Conservation (phyloP, 352 stramenopile genomes). For the Peronospora destructor region DNA sequence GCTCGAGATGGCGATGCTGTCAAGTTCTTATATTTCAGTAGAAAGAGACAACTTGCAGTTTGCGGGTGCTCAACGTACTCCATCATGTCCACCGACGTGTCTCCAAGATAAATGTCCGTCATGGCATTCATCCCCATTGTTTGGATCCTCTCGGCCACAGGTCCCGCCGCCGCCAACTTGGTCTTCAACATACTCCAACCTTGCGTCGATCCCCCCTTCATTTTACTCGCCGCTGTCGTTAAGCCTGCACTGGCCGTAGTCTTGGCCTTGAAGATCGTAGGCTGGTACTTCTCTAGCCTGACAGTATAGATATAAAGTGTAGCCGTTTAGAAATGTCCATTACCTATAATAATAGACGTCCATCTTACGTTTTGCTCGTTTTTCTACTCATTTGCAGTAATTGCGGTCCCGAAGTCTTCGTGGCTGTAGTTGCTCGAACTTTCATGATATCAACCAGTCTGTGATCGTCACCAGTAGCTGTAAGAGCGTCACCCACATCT, state of each 20-base stretch:
- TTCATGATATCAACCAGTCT: slow-evolving; percentile 42
- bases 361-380: slow-evolving; percentile 39
- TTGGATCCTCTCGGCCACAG: slow-evolving; percentile 69
- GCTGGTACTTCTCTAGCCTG: slow-evolving; percentile 68
- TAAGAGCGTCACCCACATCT: not conserved
- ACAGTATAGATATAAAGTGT: slow-evolving; percentile 4
- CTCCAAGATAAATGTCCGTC: slow-evolving; percentile 60
- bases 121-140: slow-evolving; percentile 66
- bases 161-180: slow-evolving; percentile 57
- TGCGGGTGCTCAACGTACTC: slow-evolving; percentile 41
- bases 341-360: not conserved
- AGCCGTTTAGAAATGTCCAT: slow-evolving; percentile 13
- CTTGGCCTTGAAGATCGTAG: slow-evolving; percentile 64
- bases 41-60: slow-evolving; percentile 40
- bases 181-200: slow-evolving; percentile 78
- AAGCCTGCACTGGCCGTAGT: slow-evolving; percentile 51
- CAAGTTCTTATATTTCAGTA: slow-evolving; percentile 49
- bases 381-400: slow-evolving; percentile 43
- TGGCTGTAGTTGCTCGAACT: slow-evolving; percentile 41
- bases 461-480: slow-evolving; percentile 9
- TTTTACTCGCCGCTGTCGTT: slow-evolving; percentile 27
- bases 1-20: slow-evolving; percentile 21
- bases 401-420: slow-evolving; percentile 51
- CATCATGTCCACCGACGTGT: slow-evolving; percentile 45
- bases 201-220: slow-evolving; percentile 71